These are phyloP conservation scores for California macrophylla DNA, from an alignment of 441 rosid species.

Conservation along the genomic window DNA sequence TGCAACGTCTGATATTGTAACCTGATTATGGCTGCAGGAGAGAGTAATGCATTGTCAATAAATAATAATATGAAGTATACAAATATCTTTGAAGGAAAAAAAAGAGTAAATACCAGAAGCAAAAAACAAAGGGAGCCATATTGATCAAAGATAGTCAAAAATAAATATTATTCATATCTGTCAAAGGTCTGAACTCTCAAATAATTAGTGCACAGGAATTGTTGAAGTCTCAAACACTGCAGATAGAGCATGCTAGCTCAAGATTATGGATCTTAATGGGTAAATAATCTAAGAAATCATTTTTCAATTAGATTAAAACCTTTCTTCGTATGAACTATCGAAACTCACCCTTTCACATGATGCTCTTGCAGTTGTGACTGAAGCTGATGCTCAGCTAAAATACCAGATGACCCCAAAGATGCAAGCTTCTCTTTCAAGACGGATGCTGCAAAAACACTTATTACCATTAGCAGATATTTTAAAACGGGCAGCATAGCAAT, in stretches of 20 bases:
- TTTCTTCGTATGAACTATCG: not conserved
- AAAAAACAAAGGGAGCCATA: not conserved
- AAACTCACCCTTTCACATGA: slow-evolving; percentile 62
- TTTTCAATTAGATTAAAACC: not conserved
- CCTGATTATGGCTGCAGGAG: slow-evolving; percentile 64
- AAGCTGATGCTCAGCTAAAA: slow-evolving; percentile 97
- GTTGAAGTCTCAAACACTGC: not conserved
- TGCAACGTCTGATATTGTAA: slow-evolving; percentile 88
- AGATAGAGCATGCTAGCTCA: not conserved
- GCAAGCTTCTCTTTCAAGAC: slow-evolving; percentile 89
- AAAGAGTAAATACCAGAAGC: not conserved
- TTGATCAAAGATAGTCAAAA: not conserved
- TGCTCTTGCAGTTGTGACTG: slow-evolving; percentile 92
- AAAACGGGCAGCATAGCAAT: slow-evolving; percentile 13
- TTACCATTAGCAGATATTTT: slow-evolving; percentile 29
- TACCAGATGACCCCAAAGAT: slow-evolving; percentile 88
- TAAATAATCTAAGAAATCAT: not conserved
- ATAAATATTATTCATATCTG: not conserved
- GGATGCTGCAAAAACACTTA: slow-evolving; percentile 62
- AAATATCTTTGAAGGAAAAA: not conserved
- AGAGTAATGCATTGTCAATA: slow-evolving; percentile 16
- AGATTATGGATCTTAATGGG: not conserved
- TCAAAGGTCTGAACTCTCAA: not conserved
- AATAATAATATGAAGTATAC: not conserved
- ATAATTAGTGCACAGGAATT: slow-evolving; percentile 2